Base-by-base conservation (phyloP, 2,329 filamentous ascomycete species). In the Shiraia bambusicola region DNA sequence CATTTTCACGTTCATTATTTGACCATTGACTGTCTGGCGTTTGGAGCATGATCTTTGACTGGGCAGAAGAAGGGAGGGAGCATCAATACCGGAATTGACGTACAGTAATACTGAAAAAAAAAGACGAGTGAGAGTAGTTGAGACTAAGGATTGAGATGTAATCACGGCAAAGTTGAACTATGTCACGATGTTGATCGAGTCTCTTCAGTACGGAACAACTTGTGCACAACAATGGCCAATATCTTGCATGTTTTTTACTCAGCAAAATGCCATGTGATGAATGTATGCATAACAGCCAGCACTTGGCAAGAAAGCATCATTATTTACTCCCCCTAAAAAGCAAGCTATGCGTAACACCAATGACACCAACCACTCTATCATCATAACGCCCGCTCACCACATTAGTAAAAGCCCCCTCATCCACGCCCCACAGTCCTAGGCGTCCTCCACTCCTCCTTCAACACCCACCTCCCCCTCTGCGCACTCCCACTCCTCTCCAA, bases 401-500 rank as follows among this genome's bases (percentile, higher is more conserved):
- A 13, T 22, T 15, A 14, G 24, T 11, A 40, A 33, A 40, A 16
- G 22, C 13, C 8, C 11, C 15, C 6, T n/a, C 16, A 22, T n/a
- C 32, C 40, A 29, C 38, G 30, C 16, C 37, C 32, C 15, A 10
- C 47, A 31, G 13, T 19, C 34, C 44, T 15, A 15, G 44, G 28
- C 2, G 55, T 50, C 48, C 52, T 58, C 62, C 62, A 67, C 56
- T 83, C 79, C 26, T 80, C 76, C 67, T 77, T 83, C 53, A 84
- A 56, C 33, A 76, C 72, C 81, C 81, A 84, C 47, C 72, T 73
- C 0, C 77, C 79, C 47, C 69, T 64, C 37, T 72, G 54, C 69
- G 75, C 12, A 74, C 70, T 60, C 9, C 68, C 68, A 4, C 75
- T 76, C 53, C 72, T 76, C 59, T 88, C 80, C 64, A 95, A 69